Conservation (phyloP, 2,329 filamentous ascomycete species). For the Purpureocillium lavendulum region DNA sequence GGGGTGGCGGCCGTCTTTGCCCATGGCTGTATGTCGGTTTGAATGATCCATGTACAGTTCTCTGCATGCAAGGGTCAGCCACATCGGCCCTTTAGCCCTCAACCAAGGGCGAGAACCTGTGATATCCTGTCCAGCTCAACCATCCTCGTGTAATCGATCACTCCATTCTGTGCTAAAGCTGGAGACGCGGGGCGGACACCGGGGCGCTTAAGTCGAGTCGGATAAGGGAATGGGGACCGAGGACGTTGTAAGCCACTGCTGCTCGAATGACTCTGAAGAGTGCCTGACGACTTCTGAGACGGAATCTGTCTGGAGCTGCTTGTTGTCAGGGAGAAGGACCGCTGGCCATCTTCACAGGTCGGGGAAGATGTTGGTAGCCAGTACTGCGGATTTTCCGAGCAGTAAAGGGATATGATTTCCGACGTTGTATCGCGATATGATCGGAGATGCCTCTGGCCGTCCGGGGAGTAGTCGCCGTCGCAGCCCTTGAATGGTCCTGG, state of each 20-base stretch:
- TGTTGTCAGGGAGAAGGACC: conserved; percentile 48
- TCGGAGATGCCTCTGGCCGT: conserved; percentile 35
- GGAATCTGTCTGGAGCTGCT: conserved; percentile 37
- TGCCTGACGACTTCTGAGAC: conserved; percentile 38
- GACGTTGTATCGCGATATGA: conserved; percentile 44
- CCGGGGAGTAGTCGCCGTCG: conserved; percentile 22
- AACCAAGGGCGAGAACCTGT: conserved; percentile 23
- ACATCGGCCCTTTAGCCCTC: conserved; percentile 1
- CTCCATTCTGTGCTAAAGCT: conserved; percentile 37
- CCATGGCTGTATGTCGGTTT: conserved; percentile 27
- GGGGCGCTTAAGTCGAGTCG: conserved; percentile 46
- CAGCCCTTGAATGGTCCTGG: conserved; percentile 18
- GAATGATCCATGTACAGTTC: conserved; percentile 34
- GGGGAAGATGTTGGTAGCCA: conserved; percentile 32
- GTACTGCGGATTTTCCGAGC: conserved; percentile 39
- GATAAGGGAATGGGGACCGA: conserved; percentile 51
- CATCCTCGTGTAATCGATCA: conserved; percentile 41
- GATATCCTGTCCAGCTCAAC: conserved; percentile 39
- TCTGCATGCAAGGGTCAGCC: conserved; percentile 21
- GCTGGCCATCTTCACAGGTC: conserved; percentile 34
- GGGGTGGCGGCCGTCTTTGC: conserved; percentile 26
- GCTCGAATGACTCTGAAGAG: conserved; percentile 38
- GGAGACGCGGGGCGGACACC: conserved; percentile 41
- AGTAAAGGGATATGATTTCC: conserved; percentile 48
- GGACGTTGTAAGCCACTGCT: conserved; percentile 37